Conservation (phyloP, 257 asterid species). For the Fraxinus anomala region DNA sequence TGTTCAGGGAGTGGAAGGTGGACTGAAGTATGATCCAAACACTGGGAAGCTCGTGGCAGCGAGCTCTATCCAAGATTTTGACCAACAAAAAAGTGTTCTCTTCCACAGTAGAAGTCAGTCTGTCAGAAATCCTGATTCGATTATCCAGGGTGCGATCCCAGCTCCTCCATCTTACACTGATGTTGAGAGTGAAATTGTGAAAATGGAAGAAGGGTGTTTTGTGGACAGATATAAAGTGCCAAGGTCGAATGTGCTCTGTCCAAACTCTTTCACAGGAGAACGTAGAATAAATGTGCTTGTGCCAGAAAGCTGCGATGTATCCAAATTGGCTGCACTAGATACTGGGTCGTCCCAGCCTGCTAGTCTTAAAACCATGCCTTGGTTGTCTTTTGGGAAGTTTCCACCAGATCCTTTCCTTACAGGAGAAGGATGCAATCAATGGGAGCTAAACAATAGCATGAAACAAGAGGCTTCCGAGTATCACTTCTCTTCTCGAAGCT, state of each 20-base stretch:
- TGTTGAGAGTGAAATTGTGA: constrained; percentile 28
- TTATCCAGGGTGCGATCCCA: constrained; percentile 19
- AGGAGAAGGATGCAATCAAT: constrained; percentile 19
- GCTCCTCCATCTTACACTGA: constrained; percentile 21
- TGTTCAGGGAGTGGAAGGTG: constrained; percentile 68
- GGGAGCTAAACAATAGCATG: constrained; percentile 14
- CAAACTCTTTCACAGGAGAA: constrained; percentile 12
- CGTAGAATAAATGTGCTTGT: constrained; percentile 11
- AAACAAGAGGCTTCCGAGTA: constrained; percentile 21
- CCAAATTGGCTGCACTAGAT: constrained; percentile 43
- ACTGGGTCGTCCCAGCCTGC: constrained; percentile 35
- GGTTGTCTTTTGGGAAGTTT: constrained; percentile 34
- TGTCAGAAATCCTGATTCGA: constrained; percentile 12
- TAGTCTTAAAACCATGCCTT: constrained; percentile 29
- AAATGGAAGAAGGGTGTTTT: constrained; percentile 40
- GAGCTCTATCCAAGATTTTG: constrained; percentile 34
- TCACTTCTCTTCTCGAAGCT: constrained; percentile 28
- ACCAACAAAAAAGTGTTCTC: constrained; percentile 20
- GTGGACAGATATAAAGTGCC: constrained; percentile 25
- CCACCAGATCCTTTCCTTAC: constrained; percentile 29
- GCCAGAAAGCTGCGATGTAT: constrained; percentile 15
- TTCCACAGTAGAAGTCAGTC: constrained; percentile 19
- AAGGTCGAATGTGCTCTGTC: constrained; percentile 1
- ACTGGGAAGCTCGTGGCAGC: constrained; percentile 48
- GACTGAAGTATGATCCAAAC: constrained; percentile 52